Evolutionary conservation across 495 filamentous ascomycete genomes (phyloP).

Genomic region (Penicillium pancosmium): DNA sequence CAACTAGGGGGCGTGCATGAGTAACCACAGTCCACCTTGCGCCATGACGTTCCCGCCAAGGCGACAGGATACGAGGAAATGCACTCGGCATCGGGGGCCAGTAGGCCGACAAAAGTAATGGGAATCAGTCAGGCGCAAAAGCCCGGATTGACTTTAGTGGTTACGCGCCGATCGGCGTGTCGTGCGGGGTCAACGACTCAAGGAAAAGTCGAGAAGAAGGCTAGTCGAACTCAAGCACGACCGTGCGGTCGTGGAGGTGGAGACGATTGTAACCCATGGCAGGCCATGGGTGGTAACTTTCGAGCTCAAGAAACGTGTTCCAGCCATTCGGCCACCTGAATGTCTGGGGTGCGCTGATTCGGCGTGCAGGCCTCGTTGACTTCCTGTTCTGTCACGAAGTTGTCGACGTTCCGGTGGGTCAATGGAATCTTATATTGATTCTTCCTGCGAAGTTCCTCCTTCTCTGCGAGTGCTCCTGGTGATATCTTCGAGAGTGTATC

Average conservation of each 20-base stretch:
- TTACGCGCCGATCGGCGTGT: not conserved
- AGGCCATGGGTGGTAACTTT: not conserved
- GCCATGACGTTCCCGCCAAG: conserved; percentile 33
- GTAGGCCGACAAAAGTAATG: not conserved
- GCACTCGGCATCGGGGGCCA: not conserved
- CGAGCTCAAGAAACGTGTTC: conserved; percentile 54
- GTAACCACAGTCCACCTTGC: conserved; percentile 7
- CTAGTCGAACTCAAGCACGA: conserved; percentile 21
- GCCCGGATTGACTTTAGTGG: conserved; percentile 8
- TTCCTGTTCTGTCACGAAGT: conserved; percentile 44
- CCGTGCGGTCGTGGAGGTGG: conserved; percentile 3
- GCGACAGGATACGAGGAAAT: conserved; percentile 4
- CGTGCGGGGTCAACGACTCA: conserved; percentile 16
- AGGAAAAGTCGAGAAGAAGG: conserved; percentile 25
- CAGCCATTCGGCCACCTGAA: conserved; percentile 73
- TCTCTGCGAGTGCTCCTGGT: conserved; percentile 41
- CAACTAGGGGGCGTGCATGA: conserved; percentile 19
- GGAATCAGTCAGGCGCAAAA: not conserved
- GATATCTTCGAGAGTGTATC: conserved; percentile 42
- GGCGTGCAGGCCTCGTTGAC: conserved; percentile 59
- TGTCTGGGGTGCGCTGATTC: conserved; percentile 56
- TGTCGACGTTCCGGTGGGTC: conserved; percentile 49
- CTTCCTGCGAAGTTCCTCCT: conserved; percentile 44
- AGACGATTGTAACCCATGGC: not conserved
- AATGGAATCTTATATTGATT: conserved; percentile 45